phyloP scores from a whole-genome alignment of 441 rosid species.

The Bocquillonia castaneifolia region DNA sequence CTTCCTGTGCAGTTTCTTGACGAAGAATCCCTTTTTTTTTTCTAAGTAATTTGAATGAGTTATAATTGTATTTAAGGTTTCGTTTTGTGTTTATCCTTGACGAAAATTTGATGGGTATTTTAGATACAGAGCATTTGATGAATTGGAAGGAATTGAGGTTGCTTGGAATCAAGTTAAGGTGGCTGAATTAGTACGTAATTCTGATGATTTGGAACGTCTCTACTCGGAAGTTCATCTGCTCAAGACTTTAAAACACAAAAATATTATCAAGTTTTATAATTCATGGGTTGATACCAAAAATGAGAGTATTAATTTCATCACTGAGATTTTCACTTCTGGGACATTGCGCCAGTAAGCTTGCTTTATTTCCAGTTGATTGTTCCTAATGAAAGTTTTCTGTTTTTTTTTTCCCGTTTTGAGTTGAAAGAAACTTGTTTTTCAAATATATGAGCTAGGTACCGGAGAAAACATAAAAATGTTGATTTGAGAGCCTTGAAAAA shows the following conservation, averaged over 20 bases:
- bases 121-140: constrained; percentile 79
- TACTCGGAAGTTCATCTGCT: constrained; percentile 74
- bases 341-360: constrained; percentile 66
- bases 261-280: constrained; percentile 58
- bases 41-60: not conserved
- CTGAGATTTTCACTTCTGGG: constrained; percentile 80
- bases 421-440: not conserved
- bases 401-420: not conserved
- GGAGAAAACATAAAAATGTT: constrained; percentile 69
- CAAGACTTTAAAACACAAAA: constrained; percentile 61
- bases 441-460: constrained; percentile 36
- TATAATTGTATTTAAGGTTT: constrained; percentile 4
- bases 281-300: constrained; percentile 68
- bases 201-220: constrained; percentile 55
- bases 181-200: constrained; percentile 52
- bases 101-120: constrained; percentile 17
- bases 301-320: constrained; percentile 69
- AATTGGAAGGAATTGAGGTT: constrained; percentile 70
- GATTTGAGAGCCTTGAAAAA: constrained; percentile 74
- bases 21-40: not conserved
- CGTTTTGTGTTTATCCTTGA: constrained; percentile 40
- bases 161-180: constrained; percentile 79
- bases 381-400: not conserved
- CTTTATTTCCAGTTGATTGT: constrained; percentile 3
- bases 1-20: constrained; percentile 23